phyloP scores from a whole-genome alignment of 768 basidiomycete species.

The Macrocybe gigantea region DNA sequence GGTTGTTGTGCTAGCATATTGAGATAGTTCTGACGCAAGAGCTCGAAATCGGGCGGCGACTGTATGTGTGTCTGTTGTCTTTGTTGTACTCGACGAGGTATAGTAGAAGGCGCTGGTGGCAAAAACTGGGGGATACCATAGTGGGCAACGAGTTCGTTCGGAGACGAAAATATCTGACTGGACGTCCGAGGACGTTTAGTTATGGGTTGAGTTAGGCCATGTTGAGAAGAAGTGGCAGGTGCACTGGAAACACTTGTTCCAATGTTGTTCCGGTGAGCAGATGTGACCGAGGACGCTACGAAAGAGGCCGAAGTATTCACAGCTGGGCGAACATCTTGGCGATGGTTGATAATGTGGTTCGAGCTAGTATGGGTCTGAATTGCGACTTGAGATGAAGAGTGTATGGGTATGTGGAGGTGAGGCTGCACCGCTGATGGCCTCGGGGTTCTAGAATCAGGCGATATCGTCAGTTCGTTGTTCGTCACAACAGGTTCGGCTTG shows the following conservation, averaged over 20 bases:
- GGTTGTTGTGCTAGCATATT: constrained; percentile 59
- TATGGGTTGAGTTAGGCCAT: constrained; percentile 52
- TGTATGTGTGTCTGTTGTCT: constrained; percentile 28
- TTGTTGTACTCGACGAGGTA: constrained; percentile 38
- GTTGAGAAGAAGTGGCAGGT: constrained; percentile 30
- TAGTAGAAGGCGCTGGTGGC: constrained; percentile 62
- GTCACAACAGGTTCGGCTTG: constrained; percentile 3
- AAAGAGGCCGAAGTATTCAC: constrained; percentile 45
- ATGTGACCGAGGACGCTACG: constrained; percentile 32
- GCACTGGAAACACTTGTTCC: constrained; percentile 55
- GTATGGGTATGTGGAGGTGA: constrained; percentile 16
- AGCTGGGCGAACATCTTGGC: constrained; percentile 42
- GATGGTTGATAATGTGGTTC: constrained; percentile 22
- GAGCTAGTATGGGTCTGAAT: constrained; percentile 42
- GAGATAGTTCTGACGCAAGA: constrained; percentile 58
- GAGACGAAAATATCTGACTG: constrained; percentile 49
- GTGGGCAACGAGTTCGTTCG: constrained; percentile 66
- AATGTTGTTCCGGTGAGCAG: constrained; percentile 33
- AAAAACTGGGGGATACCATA: constrained; percentile 75
- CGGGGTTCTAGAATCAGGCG: constrained; percentile 45
- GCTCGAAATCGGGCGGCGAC: constrained; percentile 34
- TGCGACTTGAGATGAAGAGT: constrained; percentile 31
- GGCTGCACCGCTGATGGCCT: constrained; percentile 51
- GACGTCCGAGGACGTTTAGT: constrained; percentile 64
- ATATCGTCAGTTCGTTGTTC: constrained; percentile 45